Percentiles rank a stretch among this genome's conserved stretches.
These are phyloP conservation scores for Leptomonas seymouri DNA, from an alignment of 208 protist species.

Conservation along the genomic window DNA sequence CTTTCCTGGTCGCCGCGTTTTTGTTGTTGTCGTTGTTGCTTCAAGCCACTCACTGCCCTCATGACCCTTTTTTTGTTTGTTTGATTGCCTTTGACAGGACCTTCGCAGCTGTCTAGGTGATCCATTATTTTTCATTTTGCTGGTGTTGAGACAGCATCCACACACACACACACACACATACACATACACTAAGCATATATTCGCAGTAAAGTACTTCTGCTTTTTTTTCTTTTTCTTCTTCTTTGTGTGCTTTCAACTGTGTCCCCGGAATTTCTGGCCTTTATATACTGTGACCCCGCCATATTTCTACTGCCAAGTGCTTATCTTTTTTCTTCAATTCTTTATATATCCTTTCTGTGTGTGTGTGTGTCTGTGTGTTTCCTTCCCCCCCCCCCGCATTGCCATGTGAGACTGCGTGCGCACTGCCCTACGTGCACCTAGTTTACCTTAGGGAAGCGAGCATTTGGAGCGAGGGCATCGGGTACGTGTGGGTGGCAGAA, in stretches of 20 bases:
- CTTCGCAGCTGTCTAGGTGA: neutral
- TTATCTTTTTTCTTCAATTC: neutral
- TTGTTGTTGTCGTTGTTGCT: neutral
- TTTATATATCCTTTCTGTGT: neutral
- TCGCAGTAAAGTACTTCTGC: neutral
- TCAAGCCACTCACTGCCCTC: neutral
- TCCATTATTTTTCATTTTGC: constrained; percentile 3
- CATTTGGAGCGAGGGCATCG: no score
- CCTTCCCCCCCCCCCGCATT: neutral
- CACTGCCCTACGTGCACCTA: neutral
- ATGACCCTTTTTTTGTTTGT: neutral
- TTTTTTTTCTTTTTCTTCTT: constrained; percentile 15
- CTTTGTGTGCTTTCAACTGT: neutral
- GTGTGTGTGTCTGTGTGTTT: constrained; percentile 8
- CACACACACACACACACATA: no score
- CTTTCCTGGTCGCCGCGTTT: neutral
- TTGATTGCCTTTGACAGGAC: neutral
- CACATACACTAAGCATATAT: neutral
- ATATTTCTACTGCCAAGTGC: constrained; percentile 16
- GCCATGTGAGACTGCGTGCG: neutral
- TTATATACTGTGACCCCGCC: constrained; percentile 7
- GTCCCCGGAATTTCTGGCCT: neutral
- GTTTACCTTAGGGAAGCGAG: no score
- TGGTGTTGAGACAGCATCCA: neutral
- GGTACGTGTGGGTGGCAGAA: no score